Conservation (phyloP, 2,329 filamentous ascomycete species). For the Alternaria infectoria region DNA sequence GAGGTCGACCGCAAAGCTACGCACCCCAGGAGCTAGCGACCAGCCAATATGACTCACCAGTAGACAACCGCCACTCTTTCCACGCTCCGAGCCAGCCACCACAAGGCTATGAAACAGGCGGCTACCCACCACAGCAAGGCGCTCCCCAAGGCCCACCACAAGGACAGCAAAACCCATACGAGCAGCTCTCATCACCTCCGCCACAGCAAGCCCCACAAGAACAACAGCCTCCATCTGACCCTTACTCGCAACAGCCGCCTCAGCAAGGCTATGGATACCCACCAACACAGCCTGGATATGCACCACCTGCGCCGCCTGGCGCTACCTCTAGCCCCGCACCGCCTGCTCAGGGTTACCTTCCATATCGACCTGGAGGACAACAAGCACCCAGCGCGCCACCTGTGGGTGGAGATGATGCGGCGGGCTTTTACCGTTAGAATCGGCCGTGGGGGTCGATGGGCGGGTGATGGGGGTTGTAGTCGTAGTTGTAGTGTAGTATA, state of each 20-base stretch:
- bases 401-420: slow-evolving; percentile 40
- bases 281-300: slow-evolving; percentile 40
- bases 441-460: background rate
- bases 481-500: background rate
- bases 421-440: slow-evolving; percentile 34
- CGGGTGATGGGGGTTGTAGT: background rate
- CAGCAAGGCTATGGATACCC: slow-evolving; percentile 40
- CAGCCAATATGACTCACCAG: slow-evolving; percentile 54
- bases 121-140: slow-evolving; percentile 36
- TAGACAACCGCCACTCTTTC: slow-evolving; percentile 54
- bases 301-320: slow-evolving; percentile 40
- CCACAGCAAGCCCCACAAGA: slow-evolving; percentile 28
- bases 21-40: slow-evolving; percentile 57
- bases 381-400: slow-evolving; percentile 38
- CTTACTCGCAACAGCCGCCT: slow-evolving; percentile 37
- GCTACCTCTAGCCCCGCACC: slow-evolving; percentile 31
- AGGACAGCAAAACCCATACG: slow-evolving; percentile 33
- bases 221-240: slow-evolving; percentile 35
- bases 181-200: slow-evolving; percentile 36
- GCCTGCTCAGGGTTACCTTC: slow-evolving; percentile 32
- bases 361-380: slow-evolving; percentile 44
- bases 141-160: slow-evolving; percentile 23
- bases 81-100: slow-evolving; percentile 28
- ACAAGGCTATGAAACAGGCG: slow-evolving; percentile 31
- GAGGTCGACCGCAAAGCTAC: slow-evolving; percentile 45